Percentiles rank a stretch among this genome's conserved stretches.
phyloP scores from a whole-genome alignment of 2,329 filamentous ascomycete genomes.

The Cladosporium sp. region DNA sequence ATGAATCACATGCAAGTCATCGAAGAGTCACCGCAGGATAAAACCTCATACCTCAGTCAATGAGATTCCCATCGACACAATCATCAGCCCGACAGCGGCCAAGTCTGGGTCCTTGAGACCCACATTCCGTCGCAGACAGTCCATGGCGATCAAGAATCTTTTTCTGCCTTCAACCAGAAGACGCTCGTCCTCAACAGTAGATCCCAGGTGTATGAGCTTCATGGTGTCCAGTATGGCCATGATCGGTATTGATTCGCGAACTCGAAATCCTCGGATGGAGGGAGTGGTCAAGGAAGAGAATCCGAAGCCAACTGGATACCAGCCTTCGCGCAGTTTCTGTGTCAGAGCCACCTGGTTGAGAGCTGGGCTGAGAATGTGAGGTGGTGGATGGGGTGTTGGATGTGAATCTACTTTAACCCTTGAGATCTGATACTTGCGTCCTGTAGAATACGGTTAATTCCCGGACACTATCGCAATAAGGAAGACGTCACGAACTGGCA shows the following conservation, averaged over 20 bases:
- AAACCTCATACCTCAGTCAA: constrained; percentile 3
- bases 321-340: constrained; percentile 4
- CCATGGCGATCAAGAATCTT: constrained; percentile 2
- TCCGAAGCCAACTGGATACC: constrained; percentile 4
- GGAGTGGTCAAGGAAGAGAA: constrained; percentile 1
- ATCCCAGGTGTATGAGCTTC: constrained; percentile 9
- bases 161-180: not conserved
- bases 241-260: not conserved
- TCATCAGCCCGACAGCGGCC: not conserved
- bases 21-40: too few relatives aligned
- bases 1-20: too few relatives aligned
- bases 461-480: too few relatives aligned
- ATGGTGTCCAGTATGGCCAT: constrained; percentile 6
- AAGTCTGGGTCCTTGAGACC: not conserved
- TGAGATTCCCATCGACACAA: constrained; percentile 1
- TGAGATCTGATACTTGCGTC: too few relatives aligned
- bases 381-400: not conserved
- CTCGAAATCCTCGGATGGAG: not conserved
- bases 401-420: not conserved
- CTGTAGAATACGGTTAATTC: too few relatives aligned
- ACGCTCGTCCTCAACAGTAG: not conserved
- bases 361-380: not conserved
- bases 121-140: not conserved
- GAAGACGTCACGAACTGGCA: not conserved
- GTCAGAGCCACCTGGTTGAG: constrained; percentile 8